Conservation (phyloP, 75 land plant genomes). For the Cupressus sempervirens region DNA sequence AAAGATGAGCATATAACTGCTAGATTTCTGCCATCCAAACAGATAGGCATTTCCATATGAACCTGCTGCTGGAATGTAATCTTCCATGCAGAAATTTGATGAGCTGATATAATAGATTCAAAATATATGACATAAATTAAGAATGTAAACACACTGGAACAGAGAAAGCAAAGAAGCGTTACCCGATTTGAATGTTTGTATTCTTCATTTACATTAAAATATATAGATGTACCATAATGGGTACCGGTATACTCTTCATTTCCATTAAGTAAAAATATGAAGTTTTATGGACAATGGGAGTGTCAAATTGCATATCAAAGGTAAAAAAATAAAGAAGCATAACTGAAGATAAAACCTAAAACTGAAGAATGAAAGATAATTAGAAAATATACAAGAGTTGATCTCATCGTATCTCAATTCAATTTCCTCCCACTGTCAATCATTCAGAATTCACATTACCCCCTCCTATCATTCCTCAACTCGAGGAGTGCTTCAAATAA, state of each 20-base stretch:
- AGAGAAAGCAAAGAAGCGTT: not conserved
- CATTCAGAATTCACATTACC: not conserved
- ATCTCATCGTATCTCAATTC: constrained; percentile 5
- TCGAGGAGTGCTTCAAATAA: not conserved
- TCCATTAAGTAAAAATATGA: too few species aligned
- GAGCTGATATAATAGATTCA: not conserved
- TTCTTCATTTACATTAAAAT: not conserved
- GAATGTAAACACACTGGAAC: not conserved
- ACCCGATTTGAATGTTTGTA: not conserved
- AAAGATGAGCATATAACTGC: constrained; percentile 28
- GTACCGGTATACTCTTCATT: not conserved
- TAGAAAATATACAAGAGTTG: too few species aligned
- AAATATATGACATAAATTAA: not conserved
- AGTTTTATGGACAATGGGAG: not conserved
- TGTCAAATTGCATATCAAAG: not conserved
- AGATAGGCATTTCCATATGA: constrained; percentile 68
- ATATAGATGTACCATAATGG: not conserved
- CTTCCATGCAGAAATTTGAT: constrained; percentile 38
- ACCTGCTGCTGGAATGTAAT: constrained; percentile 31
- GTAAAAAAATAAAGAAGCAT: not conserved
- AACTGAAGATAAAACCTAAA: too few species aligned
- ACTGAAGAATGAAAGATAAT: not conserved
- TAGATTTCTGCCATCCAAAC: constrained; percentile 58
- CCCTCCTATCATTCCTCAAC: constrained; percentile 3
- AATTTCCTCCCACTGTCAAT: constrained; percentile 27